Conservation (phyloP, 2,329 filamentous ascomycete genomes). For the Ceratocystiopsis sp. region DNA sequence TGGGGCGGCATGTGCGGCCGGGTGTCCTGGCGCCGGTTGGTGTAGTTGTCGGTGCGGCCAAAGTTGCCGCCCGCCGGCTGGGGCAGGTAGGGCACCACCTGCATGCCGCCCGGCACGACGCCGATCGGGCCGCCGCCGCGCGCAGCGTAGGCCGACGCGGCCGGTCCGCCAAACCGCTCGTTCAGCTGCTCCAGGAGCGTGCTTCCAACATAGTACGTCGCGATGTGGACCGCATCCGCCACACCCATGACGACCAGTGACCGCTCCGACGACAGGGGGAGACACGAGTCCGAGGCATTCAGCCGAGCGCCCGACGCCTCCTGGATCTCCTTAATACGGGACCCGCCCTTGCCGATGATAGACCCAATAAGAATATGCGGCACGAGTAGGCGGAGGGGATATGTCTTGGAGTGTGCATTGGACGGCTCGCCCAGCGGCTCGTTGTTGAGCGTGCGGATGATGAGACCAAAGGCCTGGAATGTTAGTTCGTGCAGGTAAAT, state of each 20-base stretch:
- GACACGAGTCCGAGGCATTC: slow-evolving; percentile 87
- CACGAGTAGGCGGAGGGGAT: slow-evolving; percentile 85
- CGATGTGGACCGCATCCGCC: slow-evolving; percentile 95
- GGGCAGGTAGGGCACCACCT: slow-evolving; percentile 94
- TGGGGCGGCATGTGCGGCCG: slow-evolving; percentile 59
- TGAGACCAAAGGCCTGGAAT: slow-evolving; percentile 76
- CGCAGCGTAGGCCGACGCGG: slow-evolving; percentile 93
- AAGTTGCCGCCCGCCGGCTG: slow-evolving; percentile 87
- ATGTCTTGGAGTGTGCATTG: slow-evolving; percentile 88
- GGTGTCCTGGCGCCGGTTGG: slow-evolving; percentile 53
- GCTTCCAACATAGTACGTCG: slow-evolving; percentile 95
- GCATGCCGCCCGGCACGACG: slow-evolving; percentile 91
- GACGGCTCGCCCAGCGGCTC: slow-evolving; percentile 80
- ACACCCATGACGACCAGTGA: slow-evolving; percentile 97
- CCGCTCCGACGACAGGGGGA: slow-evolving; percentile 88
- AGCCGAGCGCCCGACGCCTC: slow-evolving; percentile 91
- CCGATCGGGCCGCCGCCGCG: slow-evolving; percentile 85
- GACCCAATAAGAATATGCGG: slow-evolving; percentile 96
- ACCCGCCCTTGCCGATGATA: slow-evolving; percentile 94
- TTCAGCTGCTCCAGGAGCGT: slow-evolving; percentile 96
- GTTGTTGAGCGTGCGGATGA: slow-evolving; percentile 96
- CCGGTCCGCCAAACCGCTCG: slow-evolving; percentile 87
- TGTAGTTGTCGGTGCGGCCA: slow-evolving; percentile 72
- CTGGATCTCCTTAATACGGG: slow-evolving; percentile 94
- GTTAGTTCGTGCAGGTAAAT: neutral